Percentiles rank a stretch among this genome's conserved stretches.
Conservation (phyloP, 2,329 filamentous ascomycete genomes). For the Podosphaera aphanis region DNA sequence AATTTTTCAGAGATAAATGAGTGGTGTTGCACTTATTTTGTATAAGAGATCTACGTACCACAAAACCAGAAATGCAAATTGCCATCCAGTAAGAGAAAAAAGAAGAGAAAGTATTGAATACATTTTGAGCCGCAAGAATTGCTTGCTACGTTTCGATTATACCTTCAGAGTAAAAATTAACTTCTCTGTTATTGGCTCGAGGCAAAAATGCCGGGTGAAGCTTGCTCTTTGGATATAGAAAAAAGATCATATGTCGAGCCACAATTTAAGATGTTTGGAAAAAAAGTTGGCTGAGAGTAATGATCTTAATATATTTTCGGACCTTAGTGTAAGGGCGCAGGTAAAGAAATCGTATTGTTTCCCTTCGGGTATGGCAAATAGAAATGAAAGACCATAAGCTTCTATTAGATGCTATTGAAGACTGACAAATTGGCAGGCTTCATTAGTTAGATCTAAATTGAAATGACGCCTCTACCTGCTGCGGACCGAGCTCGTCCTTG, state of each 20-base stretch:
- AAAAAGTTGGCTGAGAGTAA: not conserved
- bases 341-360: too few relatives aligned
- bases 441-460: not conserved
- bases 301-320: not conserved
- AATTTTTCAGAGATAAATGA: not conserved
- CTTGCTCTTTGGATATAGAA: not conserved
- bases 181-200: not conserved
- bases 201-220: not conserved
- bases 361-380: too few relatives aligned
- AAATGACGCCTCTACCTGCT: not conserved
- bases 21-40: not conserved
- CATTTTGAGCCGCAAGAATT: not conserved
- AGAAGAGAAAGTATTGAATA: not conserved
- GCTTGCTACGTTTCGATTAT: not conserved
- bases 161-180: not conserved
- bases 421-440: not conserved
- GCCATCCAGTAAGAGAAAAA: not conserved
- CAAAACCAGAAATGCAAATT: not conserved
- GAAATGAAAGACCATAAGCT: too few relatives aligned
- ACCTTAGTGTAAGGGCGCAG: too few relatives aligned
- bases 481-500: not conserved
- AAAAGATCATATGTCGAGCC: not conserved
- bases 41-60: not conserved
- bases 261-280: not conserved
- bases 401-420: not conserved